phyloP scores from a whole-genome alignment of 1,284 basidiomycete genomes.

The Boletus smithii region DNA sequence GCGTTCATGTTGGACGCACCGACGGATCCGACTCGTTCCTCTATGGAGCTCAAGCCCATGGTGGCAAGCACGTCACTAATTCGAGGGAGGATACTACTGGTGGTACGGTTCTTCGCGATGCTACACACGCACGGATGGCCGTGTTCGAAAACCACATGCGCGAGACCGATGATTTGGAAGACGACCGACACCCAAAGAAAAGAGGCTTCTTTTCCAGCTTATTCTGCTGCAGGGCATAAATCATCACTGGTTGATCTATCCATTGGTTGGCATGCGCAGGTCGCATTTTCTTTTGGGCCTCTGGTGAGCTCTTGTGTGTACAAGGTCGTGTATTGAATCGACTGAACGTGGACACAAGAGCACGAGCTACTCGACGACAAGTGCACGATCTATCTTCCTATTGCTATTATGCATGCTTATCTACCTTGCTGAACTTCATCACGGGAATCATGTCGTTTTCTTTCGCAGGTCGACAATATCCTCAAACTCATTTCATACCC shows the following conservation, averaged over 20 bases:
- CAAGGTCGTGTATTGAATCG: neutral
- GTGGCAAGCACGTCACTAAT: constrained; percentile 44
- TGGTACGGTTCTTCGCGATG: constrained; percentile 36
- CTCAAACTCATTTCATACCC: constrained; percentile 26
- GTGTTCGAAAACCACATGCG: constrained; percentile 57
- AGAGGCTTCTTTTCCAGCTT: constrained; percentile 31
- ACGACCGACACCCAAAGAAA: constrained; percentile 36
- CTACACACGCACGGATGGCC: constrained; percentile 46
- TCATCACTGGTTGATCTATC: constrained; percentile 21
- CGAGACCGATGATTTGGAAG: constrained; percentile 29
- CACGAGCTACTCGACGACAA: constrained; percentile 32
- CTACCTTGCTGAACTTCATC: constrained; percentile 31
- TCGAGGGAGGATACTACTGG: constrained; percentile 48
- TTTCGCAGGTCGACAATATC: constrained; percentile 35
- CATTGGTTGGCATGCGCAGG: constrained; percentile 28
- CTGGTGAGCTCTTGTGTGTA: constrained; percentile 19
- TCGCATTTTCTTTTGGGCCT: constrained; percentile 27
- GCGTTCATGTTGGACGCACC: constrained; percentile 37
- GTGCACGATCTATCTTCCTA: constrained; percentile 33
- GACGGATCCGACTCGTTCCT: constrained; percentile 60
- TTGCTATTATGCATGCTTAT: constrained; percentile 36
- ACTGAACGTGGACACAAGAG: constrained; percentile 11
- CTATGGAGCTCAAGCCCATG: constrained; percentile 48
- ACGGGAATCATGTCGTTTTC: constrained; percentile 30
- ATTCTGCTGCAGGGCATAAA: constrained; percentile 34